Conservation (phyloP, 768 basidiomycete genomes). For the Phylloporus rhodoxanthus region DNA sequence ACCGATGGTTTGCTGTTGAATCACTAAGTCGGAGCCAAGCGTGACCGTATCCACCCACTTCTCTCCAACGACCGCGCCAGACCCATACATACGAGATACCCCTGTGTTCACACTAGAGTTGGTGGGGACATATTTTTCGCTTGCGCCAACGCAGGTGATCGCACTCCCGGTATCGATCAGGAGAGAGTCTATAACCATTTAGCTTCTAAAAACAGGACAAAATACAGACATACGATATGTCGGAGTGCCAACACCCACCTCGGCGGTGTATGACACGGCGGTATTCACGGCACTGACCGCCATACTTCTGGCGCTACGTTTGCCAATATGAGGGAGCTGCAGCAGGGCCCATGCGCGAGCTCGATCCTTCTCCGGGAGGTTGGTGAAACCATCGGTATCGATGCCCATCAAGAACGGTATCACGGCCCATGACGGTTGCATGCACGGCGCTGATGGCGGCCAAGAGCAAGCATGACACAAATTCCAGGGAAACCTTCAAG, state of each 20-base stretch:
- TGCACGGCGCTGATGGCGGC: background rate
- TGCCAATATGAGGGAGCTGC: background rate
- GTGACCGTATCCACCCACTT: slow-evolving; percentile 14
- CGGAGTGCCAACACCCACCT: slow-evolving; percentile 28
- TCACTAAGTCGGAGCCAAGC: slow-evolving; percentile 1
- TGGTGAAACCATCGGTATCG: slow-evolving; percentile 6
- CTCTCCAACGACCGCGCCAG: slow-evolving; percentile 5
- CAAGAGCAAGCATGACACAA: slow-evolving; percentile 13
- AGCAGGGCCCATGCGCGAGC: slow-evolving; percentile 12
- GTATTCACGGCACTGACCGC: slow-evolving; percentile 18
- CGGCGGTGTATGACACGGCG: slow-evolving; percentile 24
- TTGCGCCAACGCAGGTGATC: slow-evolving; percentile 30
- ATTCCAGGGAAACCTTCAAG: background rate
- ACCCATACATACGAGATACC: slow-evolving; percentile 18
- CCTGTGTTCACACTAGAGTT: slow-evolving; percentile 18
- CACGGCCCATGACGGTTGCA: slow-evolving; percentile 7
- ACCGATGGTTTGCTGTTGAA: slow-evolving; percentile 31
- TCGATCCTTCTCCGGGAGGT: slow-evolving; percentile 3
- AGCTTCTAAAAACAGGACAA: background rate
- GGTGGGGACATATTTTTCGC: slow-evolving; percentile 13
- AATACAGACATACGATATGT: slow-evolving; percentile 20
- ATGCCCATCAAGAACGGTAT: slow-evolving; percentile 6
- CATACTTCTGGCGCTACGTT: background rate
- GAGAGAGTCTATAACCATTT: slow-evolving; percentile 18
- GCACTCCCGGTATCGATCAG: slow-evolving; percentile 32